phyloP scores from a whole-genome alignment of 768 basidiomycete species.

The Lactarius trivialis region DNA sequence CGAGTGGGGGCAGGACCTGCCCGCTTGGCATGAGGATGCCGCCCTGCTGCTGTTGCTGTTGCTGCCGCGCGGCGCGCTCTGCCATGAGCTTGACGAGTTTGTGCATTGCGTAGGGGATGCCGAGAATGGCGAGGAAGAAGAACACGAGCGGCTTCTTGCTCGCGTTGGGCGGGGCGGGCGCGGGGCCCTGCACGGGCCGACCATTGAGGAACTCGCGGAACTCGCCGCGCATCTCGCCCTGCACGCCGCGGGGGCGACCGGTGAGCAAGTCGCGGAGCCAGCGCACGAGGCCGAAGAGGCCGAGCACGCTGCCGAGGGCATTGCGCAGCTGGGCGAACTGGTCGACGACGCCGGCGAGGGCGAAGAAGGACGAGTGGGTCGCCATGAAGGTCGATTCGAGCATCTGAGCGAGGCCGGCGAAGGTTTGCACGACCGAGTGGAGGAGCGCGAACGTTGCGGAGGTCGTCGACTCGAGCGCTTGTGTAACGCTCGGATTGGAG shows the following conservation, averaged over 20 bases:
- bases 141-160: conserved; percentile 87
- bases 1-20: conserved; percentile 49
- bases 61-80: conserved; percentile 49
- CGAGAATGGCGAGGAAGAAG: conserved; percentile 90
- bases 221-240: conserved; percentile 47
- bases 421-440: conserved; percentile 93
- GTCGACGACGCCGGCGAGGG: conserved; percentile 94
- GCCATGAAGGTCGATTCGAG: conserved; percentile 98
- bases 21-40: conserved; percentile 34
- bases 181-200: conserved; percentile 47
- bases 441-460: conserved; percentile 89
- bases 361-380: conserved; percentile 91
- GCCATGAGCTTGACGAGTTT: conserved; percentile 76
- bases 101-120: conserved; percentile 90
- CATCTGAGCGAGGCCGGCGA: conserved; percentile 93
- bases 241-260: conserved; percentile 36
- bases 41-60: conserved; percentile 31
- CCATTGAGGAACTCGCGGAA: conserved; percentile 75
- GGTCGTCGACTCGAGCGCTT: conserved; percentile 84
- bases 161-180: conserved; percentile 46
- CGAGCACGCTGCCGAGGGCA: conserved; percentile 89
- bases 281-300: conserved; percentile 81
- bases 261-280: conserved; percentile 70
- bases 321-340: conserved; percentile 89
- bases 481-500: conserved; percentile 62